phyloP scores from a whole-genome alignment of 768 basidiomycete genomes.

The Coprinopsis sp. region DNA sequence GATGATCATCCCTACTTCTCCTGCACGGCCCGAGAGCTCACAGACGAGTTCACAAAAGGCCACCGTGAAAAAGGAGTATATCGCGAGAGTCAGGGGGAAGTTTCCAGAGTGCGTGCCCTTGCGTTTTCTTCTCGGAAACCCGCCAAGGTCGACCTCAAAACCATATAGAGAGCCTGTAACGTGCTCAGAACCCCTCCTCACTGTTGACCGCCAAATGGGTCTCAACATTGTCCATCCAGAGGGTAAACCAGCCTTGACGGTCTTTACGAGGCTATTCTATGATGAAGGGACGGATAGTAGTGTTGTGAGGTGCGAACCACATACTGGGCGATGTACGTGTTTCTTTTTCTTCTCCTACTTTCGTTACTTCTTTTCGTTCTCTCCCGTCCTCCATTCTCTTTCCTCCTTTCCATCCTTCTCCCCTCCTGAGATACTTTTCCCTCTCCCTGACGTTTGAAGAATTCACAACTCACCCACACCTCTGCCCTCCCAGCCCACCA shows the following conservation, averaged over 20 bases:
- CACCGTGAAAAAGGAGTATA: slow-evolving; percentile 85
- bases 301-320: slow-evolving; percentile 82
- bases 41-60: slow-evolving; percentile 80
- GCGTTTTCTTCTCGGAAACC: background rate
- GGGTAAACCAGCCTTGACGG: slow-evolving; percentile 77
- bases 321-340: slow-evolving; percentile 87
- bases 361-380: slow-evolving; percentile 6
- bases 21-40: slow-evolving; percentile 65
- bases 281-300: slow-evolving; percentile 77
- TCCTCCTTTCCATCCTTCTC: too few species aligned
- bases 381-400: slow-evolving; percentile 4
- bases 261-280: slow-evolving; percentile 80
- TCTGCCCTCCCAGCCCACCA: slow-evolving; percentile 80
- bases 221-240: slow-evolving; percentile 93
- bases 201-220: slow-evolving; percentile 95
- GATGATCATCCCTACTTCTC: slow-evolving; percentile 85
- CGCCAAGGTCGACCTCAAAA: background rate
- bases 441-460: background rate
- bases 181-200: slow-evolving; percentile 84
- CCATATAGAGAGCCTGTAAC: slow-evolving; percentile 63
- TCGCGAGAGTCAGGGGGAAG: slow-evolving; percentile 79
- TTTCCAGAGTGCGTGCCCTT: slow-evolving; percentile 70
- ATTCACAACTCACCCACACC: background rate
- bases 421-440: slow-evolving; percentile 1
- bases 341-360: slow-evolving; percentile 2